phyloP scores from a whole-genome alignment of 2,329 filamentous ascomycete species.

The Tolypocladium nubicola region DNA sequence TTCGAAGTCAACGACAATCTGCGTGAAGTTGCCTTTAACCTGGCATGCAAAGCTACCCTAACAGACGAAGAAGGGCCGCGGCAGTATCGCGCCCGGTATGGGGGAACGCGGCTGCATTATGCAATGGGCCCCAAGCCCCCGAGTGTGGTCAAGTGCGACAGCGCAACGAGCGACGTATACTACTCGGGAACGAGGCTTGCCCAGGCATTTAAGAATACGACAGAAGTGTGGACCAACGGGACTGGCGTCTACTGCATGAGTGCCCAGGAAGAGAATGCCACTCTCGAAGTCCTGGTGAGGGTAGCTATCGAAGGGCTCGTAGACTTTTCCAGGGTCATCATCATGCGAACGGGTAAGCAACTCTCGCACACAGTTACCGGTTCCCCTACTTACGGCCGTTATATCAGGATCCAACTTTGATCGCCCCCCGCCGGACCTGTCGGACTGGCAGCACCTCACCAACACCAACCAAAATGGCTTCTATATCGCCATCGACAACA shows the following conservation, averaged over 20 bases:
- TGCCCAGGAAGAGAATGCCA: conserved; percentile 64
- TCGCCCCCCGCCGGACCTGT: conserved; percentile 48
- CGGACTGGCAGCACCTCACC: conserved; percentile 48
- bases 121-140: conserved; percentile 35
- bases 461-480: conserved; percentile 53
- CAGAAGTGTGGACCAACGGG: conserved; percentile 54
- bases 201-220: conserved; percentile 55
- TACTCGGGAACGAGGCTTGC: conserved; percentile 52
- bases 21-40: conserved; percentile 37
- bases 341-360: conserved; percentile 50
- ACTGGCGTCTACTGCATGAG: conserved; percentile 58
- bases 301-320: conserved; percentile 44
- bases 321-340: conserved; percentile 56
- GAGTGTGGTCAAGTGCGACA: conserved; percentile 52
- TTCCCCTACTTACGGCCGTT: background rate
- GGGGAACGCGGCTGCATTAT: conserved; percentile 26
- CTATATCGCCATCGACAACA: conserved; percentile 50
- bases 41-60: conserved; percentile 41
- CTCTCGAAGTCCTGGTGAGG: conserved; percentile 54
- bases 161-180: conserved; percentile 62
- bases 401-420: conserved; percentile 55
- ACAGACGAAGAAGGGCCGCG: conserved; percentile 37
- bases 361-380: background rate
- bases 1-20: conserved; percentile 54
- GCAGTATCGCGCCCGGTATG: conserved; percentile 45